Conservation (phyloP, 2,329 filamentous ascomycete species). For the Curvularia hawaiiensis region DNA sequence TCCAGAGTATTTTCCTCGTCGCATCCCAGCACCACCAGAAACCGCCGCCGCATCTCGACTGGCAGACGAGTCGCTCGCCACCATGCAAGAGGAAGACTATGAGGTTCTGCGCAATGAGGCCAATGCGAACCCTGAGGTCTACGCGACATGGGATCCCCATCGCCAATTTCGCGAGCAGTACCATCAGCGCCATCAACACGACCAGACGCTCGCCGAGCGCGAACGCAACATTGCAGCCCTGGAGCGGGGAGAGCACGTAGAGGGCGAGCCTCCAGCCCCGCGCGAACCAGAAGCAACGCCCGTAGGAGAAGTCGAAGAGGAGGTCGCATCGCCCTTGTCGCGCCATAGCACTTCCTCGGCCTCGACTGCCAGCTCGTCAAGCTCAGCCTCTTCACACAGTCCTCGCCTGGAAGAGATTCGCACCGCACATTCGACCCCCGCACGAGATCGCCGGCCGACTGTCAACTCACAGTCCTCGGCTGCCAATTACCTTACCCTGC, state of each 20-base stretch:
- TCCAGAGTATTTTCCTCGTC: background rate
- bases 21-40: background rate
- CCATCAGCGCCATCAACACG: slow-evolving; percentile 24
- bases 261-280: slow-evolving; percentile 9
- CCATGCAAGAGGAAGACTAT: slow-evolving; percentile 42
- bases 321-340: slow-evolving; percentile 29
- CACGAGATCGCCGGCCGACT: slow-evolving; percentile 25
- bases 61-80: slow-evolving; percentile 3
- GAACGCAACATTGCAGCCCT: slow-evolving; percentile 10
- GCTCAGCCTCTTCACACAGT: slow-evolving; percentile 20
- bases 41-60: background rate
- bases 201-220: slow-evolving; percentile 22
- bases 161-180: slow-evolving; percentile 35
- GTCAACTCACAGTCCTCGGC: slow-evolving; percentile 26
- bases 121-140: slow-evolving; percentile 34
- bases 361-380: slow-evolving; percentile 27
- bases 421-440: slow-evolving; percentile 28
- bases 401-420: slow-evolving; percentile 38
- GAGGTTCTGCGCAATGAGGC: slow-evolving; percentile 37
- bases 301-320: slow-evolving; percentile 19
- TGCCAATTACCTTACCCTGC: slow-evolving; percentile 31
- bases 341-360: slow-evolving; percentile 31
- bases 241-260: slow-evolving; percentile 12
- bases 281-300: slow-evolving; percentile 19
- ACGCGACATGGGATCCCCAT: slow-evolving; percentile 38